Conservation (phyloP, 495 filamentous ascomycete genomes). For the Cetradonia linearis region DNA sequence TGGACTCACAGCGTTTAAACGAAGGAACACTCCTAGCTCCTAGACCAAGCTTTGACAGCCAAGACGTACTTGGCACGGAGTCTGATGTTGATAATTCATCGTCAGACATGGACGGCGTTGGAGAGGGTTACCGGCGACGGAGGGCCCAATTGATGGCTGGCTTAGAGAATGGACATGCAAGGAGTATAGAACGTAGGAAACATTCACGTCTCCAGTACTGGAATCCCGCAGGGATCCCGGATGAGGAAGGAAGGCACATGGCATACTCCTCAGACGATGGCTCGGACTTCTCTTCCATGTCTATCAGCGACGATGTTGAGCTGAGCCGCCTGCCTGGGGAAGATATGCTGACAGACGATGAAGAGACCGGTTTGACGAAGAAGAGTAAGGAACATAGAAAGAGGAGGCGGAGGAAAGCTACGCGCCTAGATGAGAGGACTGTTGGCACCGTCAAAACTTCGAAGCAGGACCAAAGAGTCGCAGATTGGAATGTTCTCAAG, state of each 20-base stretch:
- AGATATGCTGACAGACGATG: conserved; percentile 74
- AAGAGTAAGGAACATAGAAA: conserved; percentile 57
- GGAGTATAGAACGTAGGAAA: conserved; percentile 1
- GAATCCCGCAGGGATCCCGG: conserved; percentile 13
- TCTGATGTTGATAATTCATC: conserved; percentile 18
- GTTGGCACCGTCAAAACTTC: conserved; percentile 37
- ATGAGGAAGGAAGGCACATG: conserved; percentile 24
- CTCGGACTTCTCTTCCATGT: conserved; percentile 40
- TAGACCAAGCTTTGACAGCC: conserved; percentile 14
- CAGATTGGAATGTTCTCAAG: conserved; percentile 60
- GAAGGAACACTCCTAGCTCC: background rate
- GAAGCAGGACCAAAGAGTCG: conserved; percentile 35
- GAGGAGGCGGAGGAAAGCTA: conserved; percentile 54
- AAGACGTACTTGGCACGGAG: conserved; percentile 9
- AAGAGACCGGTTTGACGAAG: conserved; percentile 75
- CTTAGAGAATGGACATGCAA: conserved; percentile 4
- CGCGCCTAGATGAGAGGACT: conserved; percentile 64
- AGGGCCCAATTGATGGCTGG: conserved; percentile 13
- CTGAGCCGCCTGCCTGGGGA: conserved; percentile 50
- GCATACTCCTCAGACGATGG: conserved; percentile 22
- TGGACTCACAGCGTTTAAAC: conserved; percentile 11
- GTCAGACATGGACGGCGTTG: conserved; percentile 17
- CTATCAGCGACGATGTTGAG: conserved; percentile 45
- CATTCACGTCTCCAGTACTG: background rate
- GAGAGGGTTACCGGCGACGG: conserved; percentile 14